A percentile compares a stretch with the other conserved stretches of the same genome.
These are phyloP conservation scores for Dioszegia crocea DNA, from an alignment of 768 basidiomycete species.

Conservation along the genomic window DNA sequence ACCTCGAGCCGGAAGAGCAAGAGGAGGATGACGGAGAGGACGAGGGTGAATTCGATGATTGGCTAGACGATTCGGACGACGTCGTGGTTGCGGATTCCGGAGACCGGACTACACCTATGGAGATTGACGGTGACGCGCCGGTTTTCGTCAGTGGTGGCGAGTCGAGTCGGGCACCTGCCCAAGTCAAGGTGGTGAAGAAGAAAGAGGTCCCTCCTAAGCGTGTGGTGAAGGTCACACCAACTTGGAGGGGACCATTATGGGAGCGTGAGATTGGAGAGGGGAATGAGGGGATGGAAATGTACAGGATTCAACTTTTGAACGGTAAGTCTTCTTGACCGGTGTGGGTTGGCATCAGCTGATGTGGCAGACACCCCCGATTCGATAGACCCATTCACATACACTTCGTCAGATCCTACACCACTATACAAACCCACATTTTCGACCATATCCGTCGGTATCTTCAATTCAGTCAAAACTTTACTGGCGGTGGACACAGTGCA, in stretches of 20 bases:
- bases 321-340: conserved; percentile 54
- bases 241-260: conserved; percentile 76
- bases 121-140: not conserved
- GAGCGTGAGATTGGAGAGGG: conserved; percentile 65
- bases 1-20: conserved; percentile 57
- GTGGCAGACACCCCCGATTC: conserved; percentile 36
- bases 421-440: conserved; percentile 25
- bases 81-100: conserved; percentile 60
- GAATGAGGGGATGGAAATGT: conserved; percentile 67
- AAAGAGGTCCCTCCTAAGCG: conserved; percentile 55
- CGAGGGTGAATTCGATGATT: conserved; percentile 65
- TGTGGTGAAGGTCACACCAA: conserved; percentile 72
- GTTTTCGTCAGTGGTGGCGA: not conserved
- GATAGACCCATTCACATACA: conserved; percentile 46
- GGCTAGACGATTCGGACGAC: conserved; percentile 63
- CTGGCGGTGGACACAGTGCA: conserved; percentile 14
- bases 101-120: conserved; percentile 52
- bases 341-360: not conserved
- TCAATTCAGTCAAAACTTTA: conserved; percentile 22
- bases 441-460: conserved; percentile 21
- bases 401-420: conserved; percentile 20
- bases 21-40: conserved; percentile 57
- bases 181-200: conserved; percentile 38
- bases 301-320: conserved; percentile 77
- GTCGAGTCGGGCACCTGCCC: conserved; percentile 18